These are phyloP conservation scores for Echeveria elegans DNA, from an alignment of 164 flowering plant species.

Conservation along the genomic window DNA sequence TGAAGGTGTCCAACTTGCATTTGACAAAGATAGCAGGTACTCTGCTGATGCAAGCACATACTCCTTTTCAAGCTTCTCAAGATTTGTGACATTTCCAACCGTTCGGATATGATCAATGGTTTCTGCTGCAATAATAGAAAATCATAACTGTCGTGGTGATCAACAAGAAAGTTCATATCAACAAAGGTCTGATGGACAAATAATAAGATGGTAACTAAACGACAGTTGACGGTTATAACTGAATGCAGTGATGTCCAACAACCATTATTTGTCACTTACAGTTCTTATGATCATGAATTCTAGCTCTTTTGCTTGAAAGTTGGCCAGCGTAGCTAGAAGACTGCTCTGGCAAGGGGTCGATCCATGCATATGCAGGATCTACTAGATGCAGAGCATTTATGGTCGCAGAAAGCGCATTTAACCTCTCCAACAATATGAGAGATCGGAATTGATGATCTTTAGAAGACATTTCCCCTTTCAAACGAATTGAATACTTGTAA, in stretches of 20 bases:
- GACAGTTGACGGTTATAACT: background rate
- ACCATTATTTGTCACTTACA: constrained; percentile 22
- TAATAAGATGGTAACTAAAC: background rate
- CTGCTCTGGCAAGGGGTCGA: constrained; percentile 46
- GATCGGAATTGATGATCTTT: constrained; percentile 40
- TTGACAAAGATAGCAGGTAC: constrained; percentile 53
- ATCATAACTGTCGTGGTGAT: background rate
- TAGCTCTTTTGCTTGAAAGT: constrained; percentile 64
- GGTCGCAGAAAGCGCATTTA: constrained; percentile 74
- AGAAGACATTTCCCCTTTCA: constrained; percentile 43
- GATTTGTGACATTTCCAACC: constrained; percentile 29
- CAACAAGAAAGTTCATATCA: too few species aligned
- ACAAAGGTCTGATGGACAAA: too few species aligned
- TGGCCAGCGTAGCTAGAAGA: constrained; percentile 22
- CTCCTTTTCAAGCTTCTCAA: constrained; percentile 72
- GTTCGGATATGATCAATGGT: constrained; percentile 29
- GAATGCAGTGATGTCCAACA: background rate
- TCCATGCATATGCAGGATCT: constrained; percentile 81
- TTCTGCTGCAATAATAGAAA: constrained; percentile 26
- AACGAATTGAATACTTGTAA: constrained; percentile 54
- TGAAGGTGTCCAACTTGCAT: constrained; percentile 43
- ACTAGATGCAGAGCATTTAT: constrained; percentile 86
- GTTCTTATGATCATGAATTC: constrained; percentile 30
- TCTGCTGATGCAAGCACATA: constrained; percentile 72
- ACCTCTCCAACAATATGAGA: constrained; percentile 55